These are phyloP conservation scores for Termitomyces sp. DNA, from an alignment of 768 basidiomycete species.

Conservation along the genomic window DNA sequence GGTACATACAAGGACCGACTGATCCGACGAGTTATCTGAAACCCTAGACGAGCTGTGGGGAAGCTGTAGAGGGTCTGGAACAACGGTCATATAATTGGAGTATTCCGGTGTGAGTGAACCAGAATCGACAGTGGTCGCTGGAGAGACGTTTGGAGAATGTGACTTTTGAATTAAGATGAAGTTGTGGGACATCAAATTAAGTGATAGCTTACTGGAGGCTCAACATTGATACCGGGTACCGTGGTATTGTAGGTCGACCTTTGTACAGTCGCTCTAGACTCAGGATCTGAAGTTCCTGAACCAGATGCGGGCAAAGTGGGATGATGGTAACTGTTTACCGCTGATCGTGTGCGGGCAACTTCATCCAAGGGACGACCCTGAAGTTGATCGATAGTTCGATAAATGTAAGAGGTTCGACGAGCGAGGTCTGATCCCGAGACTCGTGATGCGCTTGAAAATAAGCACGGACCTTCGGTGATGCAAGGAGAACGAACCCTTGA, in stretches of 20 bases:
- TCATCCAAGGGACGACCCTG: constrained; percentile 12
- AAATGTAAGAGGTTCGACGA: background rate
- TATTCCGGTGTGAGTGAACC: constrained; percentile 40
- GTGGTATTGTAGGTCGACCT: constrained; percentile 26
- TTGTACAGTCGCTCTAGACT: constrained; percentile 17
- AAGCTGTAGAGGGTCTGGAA: constrained; percentile 9
- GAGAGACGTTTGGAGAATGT: constrained; percentile 31
- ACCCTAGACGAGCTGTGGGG: background rate
- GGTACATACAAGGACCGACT: constrained; percentile 23
- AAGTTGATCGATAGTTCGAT: background rate
- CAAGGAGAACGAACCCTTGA: background rate
- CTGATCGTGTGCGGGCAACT: constrained; percentile 14
- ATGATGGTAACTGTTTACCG: background rate
- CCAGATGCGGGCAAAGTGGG: background rate
- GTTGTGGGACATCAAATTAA: background rate
- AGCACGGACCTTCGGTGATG: background rate
- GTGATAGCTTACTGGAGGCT: constrained; percentile 36
- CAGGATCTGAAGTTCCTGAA: constrained; percentile 12
- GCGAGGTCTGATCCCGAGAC: background rate
- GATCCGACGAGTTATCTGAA: background rate
- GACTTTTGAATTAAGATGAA: constrained; percentile 24
- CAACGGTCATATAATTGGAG: constrained; percentile 18
- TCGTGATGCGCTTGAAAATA: background rate
- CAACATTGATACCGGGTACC: constrained; percentile 37
- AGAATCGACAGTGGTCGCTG: constrained; percentile 25